Evolutionary conservation across 2,329 filamentous ascomycete species (phyloP).

Genomic region (Aspergillus melleus): DNA sequence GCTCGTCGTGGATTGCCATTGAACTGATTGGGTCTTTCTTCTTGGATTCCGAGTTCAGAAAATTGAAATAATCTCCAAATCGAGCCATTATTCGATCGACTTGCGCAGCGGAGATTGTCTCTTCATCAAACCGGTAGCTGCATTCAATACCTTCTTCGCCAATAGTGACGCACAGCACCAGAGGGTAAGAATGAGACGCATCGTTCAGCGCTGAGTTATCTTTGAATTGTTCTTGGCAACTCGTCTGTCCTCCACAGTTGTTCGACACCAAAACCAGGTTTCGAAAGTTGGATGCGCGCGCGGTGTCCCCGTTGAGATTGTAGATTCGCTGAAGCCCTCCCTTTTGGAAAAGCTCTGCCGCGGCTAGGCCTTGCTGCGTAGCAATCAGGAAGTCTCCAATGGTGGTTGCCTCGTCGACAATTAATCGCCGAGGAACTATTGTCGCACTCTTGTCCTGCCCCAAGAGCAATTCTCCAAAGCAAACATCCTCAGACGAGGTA

Average conservation of each 20-base stretch:
- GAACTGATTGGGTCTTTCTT: slow-evolving; percentile 14
- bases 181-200: slow-evolving; percentile 5
- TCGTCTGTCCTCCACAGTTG: neutral
- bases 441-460: slow-evolving; percentile 40
- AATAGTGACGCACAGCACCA: slow-evolving; percentile 1
- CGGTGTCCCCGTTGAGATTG: slow-evolving; percentile 48
- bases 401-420: slow-evolving; percentile 31
- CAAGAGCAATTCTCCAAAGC: slow-evolving; percentile 46
- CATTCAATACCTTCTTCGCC: neutral
- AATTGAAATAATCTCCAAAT: neutral
- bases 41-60: slow-evolving; percentile 8
- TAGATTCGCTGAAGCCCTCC: slow-evolving; percentile 53
- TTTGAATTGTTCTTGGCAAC: neutral
- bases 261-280: slow-evolving; percentile 38
- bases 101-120: neutral
- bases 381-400: slow-evolving; percentile 51
- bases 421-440: slow-evolving; percentile 42
- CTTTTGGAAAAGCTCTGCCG: slow-evolving; percentile 59
- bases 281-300: slow-evolving; percentile 42
- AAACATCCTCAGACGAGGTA: slow-evolving; percentile 39
- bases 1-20: slow-evolving; percentile 25
- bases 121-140: neutral
- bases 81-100: neutral
- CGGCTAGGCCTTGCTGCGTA: slow-evolving; percentile 55
- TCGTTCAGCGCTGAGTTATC: neutral